A percentile compares a stretch with the other conserved stretches of the same genome.
Evolutionary conservation across 2,329 filamentous ascomycete genomes (phyloP).

Genomic region (Leptographium lundbergii): DNA sequence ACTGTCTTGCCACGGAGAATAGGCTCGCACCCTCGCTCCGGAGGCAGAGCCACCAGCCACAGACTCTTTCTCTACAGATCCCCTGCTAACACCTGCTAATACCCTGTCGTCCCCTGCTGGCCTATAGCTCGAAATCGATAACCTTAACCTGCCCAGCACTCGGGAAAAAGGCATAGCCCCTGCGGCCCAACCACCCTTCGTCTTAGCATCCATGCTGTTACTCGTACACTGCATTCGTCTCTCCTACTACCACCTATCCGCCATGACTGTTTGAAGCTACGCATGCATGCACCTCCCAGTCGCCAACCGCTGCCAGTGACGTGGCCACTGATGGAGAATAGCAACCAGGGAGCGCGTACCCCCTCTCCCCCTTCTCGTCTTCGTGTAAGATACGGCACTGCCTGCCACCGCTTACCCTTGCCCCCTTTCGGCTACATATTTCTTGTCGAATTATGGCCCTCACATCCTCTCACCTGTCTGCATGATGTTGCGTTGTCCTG

Average conservation of each 20-base stretch:
- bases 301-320: not conserved
- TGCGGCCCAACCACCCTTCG: not conserved
- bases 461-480: not conserved
- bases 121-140: not conserved
- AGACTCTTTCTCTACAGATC: not conserved
- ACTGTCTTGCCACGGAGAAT: not conserved
- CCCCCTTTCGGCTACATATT: not conserved
- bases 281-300: not conserved
- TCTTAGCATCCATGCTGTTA: not conserved
- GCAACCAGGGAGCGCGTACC: not conserved
- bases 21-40: not conserved
- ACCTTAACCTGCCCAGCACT: not conserved
- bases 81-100: not conserved
- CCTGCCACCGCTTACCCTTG: not conserved
- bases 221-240: not conserved
- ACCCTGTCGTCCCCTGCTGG: not conserved
- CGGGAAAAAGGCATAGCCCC: not conserved
- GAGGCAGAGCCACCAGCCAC: not conserved
- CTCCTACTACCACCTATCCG: not conserved
- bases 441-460: no score
- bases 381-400: not conserved
- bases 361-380: not conserved
- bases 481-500: not conserved
- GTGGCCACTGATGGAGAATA: not conserved
- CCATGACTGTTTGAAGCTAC: not conserved